Evolutionary conservation across 2,329 filamentous ascomycete species (phyloP), one percentile per base, ranked within the genome.

Genomic region (Hypoxylon sp.): DNA sequence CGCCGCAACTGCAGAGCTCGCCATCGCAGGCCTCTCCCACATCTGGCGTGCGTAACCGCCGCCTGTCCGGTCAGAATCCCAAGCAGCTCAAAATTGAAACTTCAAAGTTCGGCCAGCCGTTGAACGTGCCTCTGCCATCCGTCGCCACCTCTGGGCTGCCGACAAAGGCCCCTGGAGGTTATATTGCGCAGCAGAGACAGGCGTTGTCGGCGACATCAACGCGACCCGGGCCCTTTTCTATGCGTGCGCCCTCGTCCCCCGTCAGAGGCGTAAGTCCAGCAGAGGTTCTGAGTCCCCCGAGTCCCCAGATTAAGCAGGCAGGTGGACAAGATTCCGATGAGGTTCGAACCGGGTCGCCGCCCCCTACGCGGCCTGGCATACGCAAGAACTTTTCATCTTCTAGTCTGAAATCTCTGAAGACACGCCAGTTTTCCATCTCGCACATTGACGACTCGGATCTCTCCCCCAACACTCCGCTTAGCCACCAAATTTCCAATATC

Each of bases 81-180:
- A 94, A 92, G 76, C 91, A 94, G 73, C 82, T 98, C 52, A 97
- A 93, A 79, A 97, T 98, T 59, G 93, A 97, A 77, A 97, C 93
- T 0, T 71, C 76, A 7, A 78, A 78, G 66, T 64, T 79, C n/a
- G 70, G 65, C 44, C 75, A 69, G 20, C 72, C 70, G 18, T 72
- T 74, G 3, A 59, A 24, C 26, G 61, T 69, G 16, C 70, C 67
- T 24, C 69, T 67, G 16, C 71, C 72, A 8, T 68, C 72, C 8
- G 64, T 71, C 16, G 64, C 62, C n/a, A 70, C 71, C 9, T 73
- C 75, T 8, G 73, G 57, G 36, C 33, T 71, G 33, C 72, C 68
- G 16, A 55, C 66, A 38, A 78, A 78, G 42, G 42, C 69, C 1
- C 75, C 78, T 0, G 75, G 77, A 16, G 77, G 74, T 50, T 80